These are phyloP conservation scores for Talaromyces amestolkiae DNA, from an alignment of 2,329 filamentous ascomycete species.

Conservation along the genomic window DNA sequence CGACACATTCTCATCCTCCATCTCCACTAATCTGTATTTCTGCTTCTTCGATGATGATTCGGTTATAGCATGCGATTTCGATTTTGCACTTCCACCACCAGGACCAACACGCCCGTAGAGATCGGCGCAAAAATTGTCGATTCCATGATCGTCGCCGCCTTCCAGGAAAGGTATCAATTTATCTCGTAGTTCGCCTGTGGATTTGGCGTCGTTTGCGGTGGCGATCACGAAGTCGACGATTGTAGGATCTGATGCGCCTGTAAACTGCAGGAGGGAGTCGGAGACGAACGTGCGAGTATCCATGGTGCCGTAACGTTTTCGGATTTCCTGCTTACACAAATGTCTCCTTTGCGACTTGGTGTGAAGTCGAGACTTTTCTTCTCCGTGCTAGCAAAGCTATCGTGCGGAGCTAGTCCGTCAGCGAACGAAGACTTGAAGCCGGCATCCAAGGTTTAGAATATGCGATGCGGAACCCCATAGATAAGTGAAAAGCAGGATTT, in stretches of 20 bases:
- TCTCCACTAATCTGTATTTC: conserved; percentile 54
- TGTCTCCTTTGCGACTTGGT: background rate
- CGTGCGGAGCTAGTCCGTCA: conserved; percentile 4
- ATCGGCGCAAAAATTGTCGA: conserved; percentile 49
- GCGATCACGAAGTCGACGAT: conserved; percentile 58
- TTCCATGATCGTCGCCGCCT: conserved; percentile 42
- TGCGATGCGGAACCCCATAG: background rate
- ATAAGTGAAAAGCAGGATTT: background rate
- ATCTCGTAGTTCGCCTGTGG: conserved; percentile 47
- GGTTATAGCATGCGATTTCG: background rate
- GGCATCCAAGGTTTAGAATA: background rate
- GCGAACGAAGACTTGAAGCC: background rate
- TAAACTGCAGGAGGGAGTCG: conserved; percentile 53
- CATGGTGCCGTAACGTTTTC: conserved; percentile 26
- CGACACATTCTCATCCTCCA: conserved; percentile 46
- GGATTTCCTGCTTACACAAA: background rate
- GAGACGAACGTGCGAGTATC: conserved; percentile 46
- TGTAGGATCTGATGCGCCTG: conserved; percentile 56
- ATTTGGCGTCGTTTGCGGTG: conserved; percentile 52
- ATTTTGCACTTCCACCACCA: conserved; percentile 9
- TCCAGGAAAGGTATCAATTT: conserved; percentile 55
- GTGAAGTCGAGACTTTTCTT: background rate
- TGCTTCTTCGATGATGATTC: conserved; percentile 39
- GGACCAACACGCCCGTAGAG: conserved; percentile 39
- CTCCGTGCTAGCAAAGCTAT: background rate